Evolutionary conservation across 495 filamentous ascomycete species (phyloP), one percentile per base, ranked within the genome.

Genomic region (Xylaria sp.): DNA sequence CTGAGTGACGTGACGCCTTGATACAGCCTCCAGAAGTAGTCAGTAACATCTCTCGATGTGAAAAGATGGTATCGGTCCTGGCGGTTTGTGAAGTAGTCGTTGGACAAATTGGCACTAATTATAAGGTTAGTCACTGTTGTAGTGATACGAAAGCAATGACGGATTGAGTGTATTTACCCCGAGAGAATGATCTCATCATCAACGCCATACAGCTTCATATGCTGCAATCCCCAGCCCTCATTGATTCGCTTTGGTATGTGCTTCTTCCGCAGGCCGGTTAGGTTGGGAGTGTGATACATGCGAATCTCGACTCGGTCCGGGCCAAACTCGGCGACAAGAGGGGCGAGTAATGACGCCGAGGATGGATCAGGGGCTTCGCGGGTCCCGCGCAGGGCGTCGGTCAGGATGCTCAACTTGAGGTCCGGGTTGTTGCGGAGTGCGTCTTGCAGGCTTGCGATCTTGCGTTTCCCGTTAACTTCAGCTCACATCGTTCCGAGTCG

Each of bases 121-220:
- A 21, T 61, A 37, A n/a, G 63, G 35, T 59, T 43, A 66, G 21
- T 46, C 11, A 61, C 17, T 2, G 14, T 17, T 29, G 35, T 59
- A 19, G 4, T 0, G 24, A 48, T 5, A 41, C 52, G 3, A 46
- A 31, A 5, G 29, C n/a, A 46, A 7, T n/a, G 17, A 40, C 21
- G 41, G 5, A 9, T 64, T 64, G 14, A 17, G 17, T 21, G 21
- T 1, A 3, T 4, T 46, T 85, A 93, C 90, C 96, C 96, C 2
- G 94, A 97, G 35, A 99, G 86, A 44, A 99, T 96, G 61, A 99
- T 90, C 80, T 98, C 95, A 75, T 98, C 94, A 71, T 99, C 96
- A 52, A 97, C 81, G 0, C 97, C 96, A 74, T 99, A 99, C 0
- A 99, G 86, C 85, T 99, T 99, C 93, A 99, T 99, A 77, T 99